Evolutionary conservation across 495 filamentous ascomycete genomes (phyloP).

Genomic region (Endocarpon pusillum): DNA sequence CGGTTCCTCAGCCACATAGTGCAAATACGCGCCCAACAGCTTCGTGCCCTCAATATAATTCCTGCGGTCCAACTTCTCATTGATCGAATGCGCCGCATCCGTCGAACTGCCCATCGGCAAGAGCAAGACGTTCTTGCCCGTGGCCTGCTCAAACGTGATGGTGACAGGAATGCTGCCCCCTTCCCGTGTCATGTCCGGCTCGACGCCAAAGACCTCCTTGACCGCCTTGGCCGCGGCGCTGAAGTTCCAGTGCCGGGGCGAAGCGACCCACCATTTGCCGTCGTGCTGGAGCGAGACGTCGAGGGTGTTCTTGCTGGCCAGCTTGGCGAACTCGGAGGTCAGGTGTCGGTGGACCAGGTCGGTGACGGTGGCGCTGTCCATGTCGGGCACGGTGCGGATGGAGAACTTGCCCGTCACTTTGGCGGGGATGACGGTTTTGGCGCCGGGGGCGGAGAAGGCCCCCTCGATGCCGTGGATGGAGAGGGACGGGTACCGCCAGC

Average conservation of each 20-base stretch:
- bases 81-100: slow-evolving; percentile 90
- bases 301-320: slow-evolving; percentile 78
- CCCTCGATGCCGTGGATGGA: slow-evolving; percentile 96
- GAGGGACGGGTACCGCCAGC: slow-evolving; percentile 86
- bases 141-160: slow-evolving; percentile 91
- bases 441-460: slow-evolving; percentile 81
- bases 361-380: slow-evolving; percentile 83
- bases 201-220: slow-evolving; percentile 74
- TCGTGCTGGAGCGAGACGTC: slow-evolving; percentile 67
- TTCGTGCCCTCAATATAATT: slow-evolving; percentile 99
- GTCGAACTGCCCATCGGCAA: slow-evolving; percentile 94
- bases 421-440: slow-evolving; percentile 96
- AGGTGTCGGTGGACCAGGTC: slow-evolving; percentile 65
- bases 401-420: slow-evolving; percentile 97
- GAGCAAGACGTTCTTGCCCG: slow-evolving; percentile 93
- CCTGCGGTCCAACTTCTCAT: slow-evolving; percentile 91
- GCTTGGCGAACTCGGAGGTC: slow-evolving; percentile 59
- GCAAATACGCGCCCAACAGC: slow-evolving; percentile 83
- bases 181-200: slow-evolving; percentile 91
- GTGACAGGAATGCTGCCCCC: slow-evolving; percentile 96
- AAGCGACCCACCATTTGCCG: slow-evolving; percentile 97
- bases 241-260: slow-evolving; percentile 98
- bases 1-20: slow-evolving; percentile 89
- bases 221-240: slow-evolving; percentile 81
- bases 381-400: slow-evolving; percentile 91